Percentiles rank a stretch among this genome's conserved stretches.
Evolutionary conservation across 1,139 yeast genomes (phyloP).

Genomic region (Taphrina deformans): DNA sequence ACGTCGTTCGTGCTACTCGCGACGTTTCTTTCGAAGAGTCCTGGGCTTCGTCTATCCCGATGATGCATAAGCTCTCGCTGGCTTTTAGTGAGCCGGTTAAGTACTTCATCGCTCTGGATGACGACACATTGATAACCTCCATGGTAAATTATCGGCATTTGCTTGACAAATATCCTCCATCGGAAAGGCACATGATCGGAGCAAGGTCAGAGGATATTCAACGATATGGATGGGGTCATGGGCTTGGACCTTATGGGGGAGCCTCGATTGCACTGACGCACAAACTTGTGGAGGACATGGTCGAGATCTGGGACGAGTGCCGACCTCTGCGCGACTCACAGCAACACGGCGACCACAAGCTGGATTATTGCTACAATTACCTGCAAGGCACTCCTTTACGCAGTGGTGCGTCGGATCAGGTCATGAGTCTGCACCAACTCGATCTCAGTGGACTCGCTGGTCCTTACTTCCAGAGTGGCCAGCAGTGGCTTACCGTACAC

Average conservation of each 20-base stretch:
- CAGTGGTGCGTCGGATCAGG: slow-evolving; percentile 1
- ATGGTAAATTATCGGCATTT: slow-evolving; percentile 1
- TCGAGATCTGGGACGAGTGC: slow-evolving; percentile 7
- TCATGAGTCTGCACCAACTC: background rate
- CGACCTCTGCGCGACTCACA: background rate
- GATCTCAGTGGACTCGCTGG: background rate
- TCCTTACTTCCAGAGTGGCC: slow-evolving; percentile 2
- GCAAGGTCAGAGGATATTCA: slow-evolving; percentile 9
- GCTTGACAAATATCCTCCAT: slow-evolving; percentile 2
- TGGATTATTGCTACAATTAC: slow-evolving; percentile 1
- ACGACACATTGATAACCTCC: slow-evolving; percentile 3
- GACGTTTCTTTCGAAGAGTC: slow-evolving; percentile 4
- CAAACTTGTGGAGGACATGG: background rate
- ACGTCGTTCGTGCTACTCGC: background rate
- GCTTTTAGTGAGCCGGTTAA: background rate
- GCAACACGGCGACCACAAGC: slow-evolving; percentile 4
- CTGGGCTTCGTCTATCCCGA: background rate
- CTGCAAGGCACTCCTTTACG: background rate
- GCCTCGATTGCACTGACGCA: background rate
- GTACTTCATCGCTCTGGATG: background rate
- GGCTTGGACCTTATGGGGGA: slow-evolving; percentile 6
- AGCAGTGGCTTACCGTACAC: slow-evolving; percentile 14
- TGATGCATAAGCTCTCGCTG: background rate
- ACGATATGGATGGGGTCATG: slow-evolving; percentile 17
- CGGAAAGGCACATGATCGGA: background rate